phyloP scores from a whole-genome alignment of 331 rosid genomes.

The Ulmus americana region DNA sequence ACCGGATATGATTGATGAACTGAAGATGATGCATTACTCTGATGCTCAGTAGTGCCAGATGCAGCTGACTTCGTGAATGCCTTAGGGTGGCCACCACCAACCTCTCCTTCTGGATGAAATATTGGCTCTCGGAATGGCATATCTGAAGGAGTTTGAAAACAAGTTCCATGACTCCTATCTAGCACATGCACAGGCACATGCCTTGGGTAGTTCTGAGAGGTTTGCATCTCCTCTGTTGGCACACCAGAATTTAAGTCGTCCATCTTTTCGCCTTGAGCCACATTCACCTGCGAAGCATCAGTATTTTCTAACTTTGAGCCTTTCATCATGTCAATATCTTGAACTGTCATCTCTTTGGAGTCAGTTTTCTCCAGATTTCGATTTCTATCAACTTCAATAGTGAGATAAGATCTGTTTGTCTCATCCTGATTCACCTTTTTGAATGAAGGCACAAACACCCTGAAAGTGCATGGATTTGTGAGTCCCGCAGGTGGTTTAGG shows the following conservation, averaged over 20 bases:
- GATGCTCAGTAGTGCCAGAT: slow-evolving; percentile 52
- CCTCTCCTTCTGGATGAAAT: slow-evolving; percentile 53
- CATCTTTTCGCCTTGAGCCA: slow-evolving; percentile 43
- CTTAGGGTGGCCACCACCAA: slow-evolving; percentile 39
- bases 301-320: slow-evolving; percentile 38
- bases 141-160: slow-evolving; percentile 46
- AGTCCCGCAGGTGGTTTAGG: slow-evolving; percentile 29
- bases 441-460: slow-evolving; percentile 58
- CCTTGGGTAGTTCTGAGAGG: slow-evolving; percentile 71
- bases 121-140: slow-evolving; percentile 41
- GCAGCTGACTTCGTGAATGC: slow-evolving; percentile 41
- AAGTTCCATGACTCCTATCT: slow-evolving; percentile 61
- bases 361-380: slow-evolving; percentile 44
- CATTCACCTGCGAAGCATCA: slow-evolving; percentile 37
- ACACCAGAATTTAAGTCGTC: slow-evolving; percentile 44
- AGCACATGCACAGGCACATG: slow-evolving; percentile 83
- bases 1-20: slow-evolving; percentile 59
- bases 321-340: slow-evolving; percentile 39
- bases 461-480: slow-evolving; percentile 36
- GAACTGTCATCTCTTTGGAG: slow-evolving; percentile 34
- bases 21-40: slow-evolving; percentile 51
- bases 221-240: slow-evolving; percentile 58
- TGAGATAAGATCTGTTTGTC: slow-evolving; percentile 41
- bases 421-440: slow-evolving; percentile 44
- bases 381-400: slow-evolving; percentile 38